Percentiles rank a stretch among this genome's conserved stretches.
Evolutionary conservation across 2,329 filamentous ascomycete species (phyloP).

Genomic region (Amesomyces nigricolor): DNA sequence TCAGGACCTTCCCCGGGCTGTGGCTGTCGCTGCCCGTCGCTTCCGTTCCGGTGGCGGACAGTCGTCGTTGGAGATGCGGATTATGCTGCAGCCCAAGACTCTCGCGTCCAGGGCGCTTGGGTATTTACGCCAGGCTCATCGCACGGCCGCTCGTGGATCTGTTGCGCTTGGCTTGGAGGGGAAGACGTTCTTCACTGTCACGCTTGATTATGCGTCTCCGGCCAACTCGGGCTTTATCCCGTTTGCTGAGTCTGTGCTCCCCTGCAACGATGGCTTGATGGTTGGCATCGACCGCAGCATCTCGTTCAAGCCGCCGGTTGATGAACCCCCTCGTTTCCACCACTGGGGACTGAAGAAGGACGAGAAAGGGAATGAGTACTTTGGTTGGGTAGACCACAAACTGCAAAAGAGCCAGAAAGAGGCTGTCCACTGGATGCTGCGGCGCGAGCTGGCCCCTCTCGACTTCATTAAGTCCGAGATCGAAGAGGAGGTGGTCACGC

Average conservation of each 20-base stretch:
- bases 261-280: constrained; percentile 2
- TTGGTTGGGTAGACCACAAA: not conserved
- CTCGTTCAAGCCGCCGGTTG: not conserved
- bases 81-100: constrained; percentile 15
- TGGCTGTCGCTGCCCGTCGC: constrained; percentile 13
- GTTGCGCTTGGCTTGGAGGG: not conserved
- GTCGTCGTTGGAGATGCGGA: constrained; percentile 6
- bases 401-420: constrained; percentile 23
- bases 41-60: not conserved
- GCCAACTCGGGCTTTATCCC: not conserved
- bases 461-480: constrained; percentile 35
- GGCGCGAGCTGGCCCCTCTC: constrained; percentile 22
- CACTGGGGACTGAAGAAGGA: not conserved
- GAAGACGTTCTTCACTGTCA: constrained; percentile 3
- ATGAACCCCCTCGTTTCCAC: constrained; percentile 4
- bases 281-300: constrained; percentile 2
- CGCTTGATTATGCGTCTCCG: constrained; percentile 5
- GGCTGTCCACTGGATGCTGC: constrained; percentile 32
- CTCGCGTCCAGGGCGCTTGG: constrained; percentile 18
- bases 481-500: constrained; percentile 34
- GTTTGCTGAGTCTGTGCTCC: constrained; percentile 1
- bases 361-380: too few species aligned
- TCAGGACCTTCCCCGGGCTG: constrained; percentile 13
- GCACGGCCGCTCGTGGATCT: constrained; percentile 6
- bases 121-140: constrained; percentile 15